Evolutionary conservation across 805 yeast species (phyloP).

Genomic region (Wickerhamiella sergipiensis): DNA sequence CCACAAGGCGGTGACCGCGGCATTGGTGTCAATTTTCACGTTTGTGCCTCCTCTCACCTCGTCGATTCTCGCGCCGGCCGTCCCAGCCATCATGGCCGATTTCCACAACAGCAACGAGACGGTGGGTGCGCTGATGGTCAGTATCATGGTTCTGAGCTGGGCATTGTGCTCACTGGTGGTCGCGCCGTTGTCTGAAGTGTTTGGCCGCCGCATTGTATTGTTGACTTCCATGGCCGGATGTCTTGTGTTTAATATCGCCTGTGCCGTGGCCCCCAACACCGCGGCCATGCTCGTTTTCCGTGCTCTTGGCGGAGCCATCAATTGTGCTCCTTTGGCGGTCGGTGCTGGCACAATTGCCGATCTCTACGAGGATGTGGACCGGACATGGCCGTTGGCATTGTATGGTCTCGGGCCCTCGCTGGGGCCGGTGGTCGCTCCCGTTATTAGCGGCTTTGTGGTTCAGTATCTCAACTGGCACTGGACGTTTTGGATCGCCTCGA

Average conservation of each 20-base stretch:
- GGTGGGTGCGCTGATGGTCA: constrained; percentile 40
- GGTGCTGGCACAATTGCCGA: constrained; percentile 62
- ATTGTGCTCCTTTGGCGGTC: constrained; percentile 52
- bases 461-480: constrained; percentile 44
- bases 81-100: constrained; percentile 32
- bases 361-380: constrained; percentile 35
- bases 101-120: constrained; percentile 31
- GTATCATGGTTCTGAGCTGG: constrained; percentile 57
- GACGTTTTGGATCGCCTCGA: constrained; percentile 46
- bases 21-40: constrained; percentile 40
- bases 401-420: constrained; percentile 47
- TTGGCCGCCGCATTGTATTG: constrained; percentile 47
- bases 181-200: constrained; percentile 56
- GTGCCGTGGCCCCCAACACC: constrained; percentile 44
- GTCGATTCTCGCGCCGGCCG: constrained; percentile 49
- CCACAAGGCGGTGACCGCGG: constrained; percentile 32
- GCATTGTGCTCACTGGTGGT: constrained; percentile 52
- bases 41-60: constrained; percentile 50
- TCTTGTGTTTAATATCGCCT: constrained; percentile 32
- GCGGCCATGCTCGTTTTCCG: constrained; percentile 46
- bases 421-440: constrained; percentile 39
- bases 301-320: constrained; percentile 52
- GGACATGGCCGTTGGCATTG: constrained; percentile 44
- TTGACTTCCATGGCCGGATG: constrained; percentile 37
- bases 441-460: constrained; percentile 41